Percentiles rank a stretch among this genome's conserved stretches.
phyloP scores from a whole-genome alignment of 1,284 basidiomycete genomes.

The Porphyrellus sp. region DNA sequence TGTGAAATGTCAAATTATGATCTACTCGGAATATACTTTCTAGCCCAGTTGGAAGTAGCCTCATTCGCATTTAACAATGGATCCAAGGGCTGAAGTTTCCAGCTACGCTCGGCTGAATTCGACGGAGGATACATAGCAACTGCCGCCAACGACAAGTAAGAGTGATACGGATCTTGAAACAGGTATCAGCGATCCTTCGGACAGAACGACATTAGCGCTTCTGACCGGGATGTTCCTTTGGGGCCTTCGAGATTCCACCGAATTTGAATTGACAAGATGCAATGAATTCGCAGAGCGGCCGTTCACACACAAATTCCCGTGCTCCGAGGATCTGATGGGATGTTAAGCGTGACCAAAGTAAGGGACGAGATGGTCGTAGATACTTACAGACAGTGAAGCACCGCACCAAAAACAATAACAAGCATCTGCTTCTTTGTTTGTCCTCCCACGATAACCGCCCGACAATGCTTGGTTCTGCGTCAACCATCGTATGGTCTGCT shows the following conservation, averaged over 20 bases:
- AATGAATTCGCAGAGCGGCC: constrained; percentile 61
- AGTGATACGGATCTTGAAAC: constrained; percentile 79
- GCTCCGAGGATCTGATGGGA: constrained; percentile 60
- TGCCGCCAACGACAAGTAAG: constrained; percentile 83
- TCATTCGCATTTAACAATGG: constrained; percentile 66
- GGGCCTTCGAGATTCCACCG: constrained; percentile 82
- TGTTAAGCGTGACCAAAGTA: constrained; percentile 2
- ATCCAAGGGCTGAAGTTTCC: constrained; percentile 60
- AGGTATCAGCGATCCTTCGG: constrained; percentile 4
- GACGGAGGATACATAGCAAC: constrained; percentile 62
- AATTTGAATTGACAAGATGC: constrained; percentile 76
- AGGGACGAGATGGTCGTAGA: not conserved
- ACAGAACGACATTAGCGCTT: constrained; percentile 1
- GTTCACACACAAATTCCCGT: constrained; percentile 51
- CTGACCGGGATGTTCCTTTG: constrained; percentile 73
- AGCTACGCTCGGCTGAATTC: constrained; percentile 41
- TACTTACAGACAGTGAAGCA: constrained; percentile 66
- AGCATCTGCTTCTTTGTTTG: constrained; percentile 82
- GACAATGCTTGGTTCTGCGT: constrained; percentile 60
- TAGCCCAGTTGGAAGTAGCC: constrained; percentile 64
- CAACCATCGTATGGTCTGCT: constrained; percentile 72
- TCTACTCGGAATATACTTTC: constrained; percentile 43
- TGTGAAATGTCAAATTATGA: no score
- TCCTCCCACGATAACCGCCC: constrained; percentile 84
- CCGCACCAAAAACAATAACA: constrained; percentile 97